Base-by-base conservation (phyloP, 345 rosid genomes). In the Sapria himalayana region DNA sequence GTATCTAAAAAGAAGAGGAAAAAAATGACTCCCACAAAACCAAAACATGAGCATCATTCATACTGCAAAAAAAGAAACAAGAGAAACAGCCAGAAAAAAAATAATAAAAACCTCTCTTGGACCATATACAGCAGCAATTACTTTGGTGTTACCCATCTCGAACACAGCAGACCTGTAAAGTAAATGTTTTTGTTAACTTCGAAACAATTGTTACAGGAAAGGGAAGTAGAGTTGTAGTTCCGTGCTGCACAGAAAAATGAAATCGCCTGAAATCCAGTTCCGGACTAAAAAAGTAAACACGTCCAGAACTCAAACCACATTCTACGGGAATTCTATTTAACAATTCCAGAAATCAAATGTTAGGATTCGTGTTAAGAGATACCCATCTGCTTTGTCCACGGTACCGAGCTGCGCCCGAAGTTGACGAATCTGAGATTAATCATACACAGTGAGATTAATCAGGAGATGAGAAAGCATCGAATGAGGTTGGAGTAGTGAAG, bases 91-190 rank as follows among this genome's bases (percentile, higher is more conserved):
- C 4, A n/a, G 12, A 34, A 11, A 20, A 0, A 29, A 5, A 22
- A 15, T 18, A 9, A 22, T 19, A 10, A 12, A 29, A 12, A 79
- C 98, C 98, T 82, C 92, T 63, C 95, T 69, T 1, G 95, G 98
- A 18, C 95, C 95, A 67, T 79, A 82, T 10, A 77, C 99, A 36
- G 93, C 95, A 35, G 93, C 99, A 29, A 84, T 77, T 13, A 79
- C 95, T 75, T 77, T 84, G 14, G 95, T 79, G 61, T 89, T 79
- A 32, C 92, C 93, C 93, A 89, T 84, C 69, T 82, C 95, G 15
- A 84, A 89, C 53, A 71, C 62, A 55, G 92, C 92, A 58, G 93
- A 89, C 8, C 93, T 79, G 54, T 17, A 56, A 19, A 22, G 25
- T 13, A 3, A 37, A 39, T 20, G 3, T 16, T 2, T 3, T n/a